Evolutionary conservation across 257 asterid species (phyloP), one percentile per base, ranked within the genome.

Genomic region (Jasminum sambac): DNA sequence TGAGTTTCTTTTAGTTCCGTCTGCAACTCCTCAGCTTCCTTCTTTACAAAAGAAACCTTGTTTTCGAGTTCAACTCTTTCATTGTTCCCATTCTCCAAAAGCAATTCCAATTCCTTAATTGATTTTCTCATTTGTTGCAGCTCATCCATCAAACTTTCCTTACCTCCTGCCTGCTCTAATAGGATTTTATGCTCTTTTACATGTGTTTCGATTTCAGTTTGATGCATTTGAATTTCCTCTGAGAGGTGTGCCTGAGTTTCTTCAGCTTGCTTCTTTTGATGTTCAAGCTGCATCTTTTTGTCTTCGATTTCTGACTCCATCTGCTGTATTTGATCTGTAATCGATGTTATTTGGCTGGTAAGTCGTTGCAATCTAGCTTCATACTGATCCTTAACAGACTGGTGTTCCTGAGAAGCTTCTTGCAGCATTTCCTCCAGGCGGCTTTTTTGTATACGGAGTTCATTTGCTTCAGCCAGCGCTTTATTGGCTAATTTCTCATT

Each of bases 401-500:
- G 76, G 38, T 79, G 81, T 63, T 88, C 94, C 77, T 85, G 86
- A n/a, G 83, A 85, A 50, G 91, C 84, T 62, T 82, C 81, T 64
- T 68, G 78, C 50, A 94, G 81, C 78, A 74, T 83, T 52, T 86
- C 90, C 86, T 88, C 87, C 25, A 91, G 81, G 65, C 59, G 79
- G 57, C 48, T 65, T 75, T 87, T 95, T 68, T 87, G 85, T 48
- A 80, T 59, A 14, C 94, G 90, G 50, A 89, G 92, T 70, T 86
- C 90, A 17, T 78, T 83, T 17, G 98, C 92, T 82, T 95, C 99
- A 17, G 85, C 82, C 64, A 95, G 24, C 26, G 99, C 91, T 84
- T 88, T 95, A 70, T 84, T 66, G 25, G 97, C 92, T 70, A 92
- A 67, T 75, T 81, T 88, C 88, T 95, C 98, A 77, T 95, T 95